These are phyloP conservation scores for Echinochloa phyllopogon DNA, from an alignment of 176 grass and related monocot species.

Conservation along the genomic window DNA sequence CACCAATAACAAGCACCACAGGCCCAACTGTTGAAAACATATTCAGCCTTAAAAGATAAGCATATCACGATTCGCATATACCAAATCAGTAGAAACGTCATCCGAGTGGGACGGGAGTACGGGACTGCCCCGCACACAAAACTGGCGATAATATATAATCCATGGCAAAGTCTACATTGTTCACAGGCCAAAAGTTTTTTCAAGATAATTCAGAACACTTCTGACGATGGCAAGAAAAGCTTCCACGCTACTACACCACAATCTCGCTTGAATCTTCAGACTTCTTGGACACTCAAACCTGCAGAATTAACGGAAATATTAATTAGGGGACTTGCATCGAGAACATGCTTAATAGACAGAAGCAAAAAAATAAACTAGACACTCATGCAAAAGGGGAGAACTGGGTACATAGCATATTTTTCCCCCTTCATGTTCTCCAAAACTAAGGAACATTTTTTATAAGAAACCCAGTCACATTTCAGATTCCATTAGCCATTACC, in stretches of 20 bases:
- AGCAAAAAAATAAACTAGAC: not conserved
- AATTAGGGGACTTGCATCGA: not conserved
- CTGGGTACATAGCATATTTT: not conserved
- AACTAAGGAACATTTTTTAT: not conserved
- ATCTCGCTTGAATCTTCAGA: slow-evolving; percentile 23
- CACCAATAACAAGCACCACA: not conserved
- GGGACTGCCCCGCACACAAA: not conserved
- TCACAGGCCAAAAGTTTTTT: not conserved
- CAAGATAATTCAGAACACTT: not conserved
- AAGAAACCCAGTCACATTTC: no score
- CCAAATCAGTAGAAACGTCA: not conserved
- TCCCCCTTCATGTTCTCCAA: not conserved
- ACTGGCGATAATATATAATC: not conserved
- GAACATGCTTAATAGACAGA: not conserved
- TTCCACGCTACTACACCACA: not conserved
- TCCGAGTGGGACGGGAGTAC: not conserved
- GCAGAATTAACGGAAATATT: not conserved
- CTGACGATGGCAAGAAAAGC: not conserved
- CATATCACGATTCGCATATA: no score
- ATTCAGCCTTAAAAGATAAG: not conserved
- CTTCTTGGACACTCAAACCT: slow-evolving; percentile 72
- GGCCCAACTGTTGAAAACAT: not conserved
- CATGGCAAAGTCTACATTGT: not conserved
- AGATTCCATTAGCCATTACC: not conserved
- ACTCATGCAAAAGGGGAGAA: not conserved